Base-by-base conservation (phyloP, 371 early-diverging fungal genomes). In the Chytridiales sp. region DNA sequence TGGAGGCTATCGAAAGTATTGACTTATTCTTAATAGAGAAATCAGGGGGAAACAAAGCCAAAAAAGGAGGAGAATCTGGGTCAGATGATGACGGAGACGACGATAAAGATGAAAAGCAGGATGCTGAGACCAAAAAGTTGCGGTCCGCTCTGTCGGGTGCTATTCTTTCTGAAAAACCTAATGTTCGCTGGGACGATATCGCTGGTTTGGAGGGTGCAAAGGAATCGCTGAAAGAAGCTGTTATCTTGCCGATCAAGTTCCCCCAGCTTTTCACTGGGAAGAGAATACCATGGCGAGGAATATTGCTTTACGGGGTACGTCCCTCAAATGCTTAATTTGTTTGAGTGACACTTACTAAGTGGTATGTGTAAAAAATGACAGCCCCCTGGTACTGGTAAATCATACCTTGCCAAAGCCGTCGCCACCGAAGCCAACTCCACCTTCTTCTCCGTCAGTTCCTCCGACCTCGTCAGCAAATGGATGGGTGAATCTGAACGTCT, bases 381-480 rank as follows among this genome's bases (percentile, higher is more conserved):
- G 72, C 97, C 97, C 30, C 99, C 99, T 21, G 97, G 98, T 67
- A 96, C 99, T 0, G 96, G 99, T 64, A 97, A 99, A 80, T 91
- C 98, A 13, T 93, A 90, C 64, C 81, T 99, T 56, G 98, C 98
- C 26, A 96, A 95, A 72, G 97, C 97, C 0, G 93, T 98, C 11
- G 97, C 98, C 0, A 95, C 95, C 1, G 97, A 98, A 68, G 92
- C 96, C 38, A 83, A 91, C 42, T 86, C 96, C 1, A 95, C 97
- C 13, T 98, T 98, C 72, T 94, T 96, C 63, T 89, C 94, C 17
- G 89, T 98, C 17, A 91, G 92, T 3, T 94, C 96, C 0, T 93
- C 97, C 0, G 95, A 95, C 76, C 79, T 98, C 46, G 95, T 95
- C 32, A 87, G 89, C 47, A 98, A 96, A 83, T 98, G 96, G 95